Evolutionary conservation across 768 basidiomycete species (phyloP), one percentile per base, ranked within the genome.

Genomic region (Leccinum variicolor): DNA sequence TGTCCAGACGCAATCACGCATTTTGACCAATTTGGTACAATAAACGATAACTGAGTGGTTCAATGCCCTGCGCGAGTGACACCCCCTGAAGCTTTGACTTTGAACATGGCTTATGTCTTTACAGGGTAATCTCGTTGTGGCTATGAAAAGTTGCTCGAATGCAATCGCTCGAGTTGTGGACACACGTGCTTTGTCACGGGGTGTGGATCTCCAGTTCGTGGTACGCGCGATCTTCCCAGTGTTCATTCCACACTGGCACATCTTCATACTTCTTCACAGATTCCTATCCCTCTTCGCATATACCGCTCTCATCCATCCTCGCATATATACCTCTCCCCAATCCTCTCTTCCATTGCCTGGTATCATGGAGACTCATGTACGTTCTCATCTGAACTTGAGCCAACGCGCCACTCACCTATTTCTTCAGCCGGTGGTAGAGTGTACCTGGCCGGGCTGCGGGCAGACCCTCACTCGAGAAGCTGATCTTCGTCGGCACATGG

Each of bases 401-500:
- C 6, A 0, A 9, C 7, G 23, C 36, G 7, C 53, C 26, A 41
- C 54, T 64, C 10, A 65, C 43, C 6, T 23, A 3, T 48, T 8
- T 15, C 9, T 28, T 15, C 9, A 10, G 13, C 4, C 2, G 14
- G 19, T 2, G 1, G 3, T 6, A 7, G 6, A 23, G 21, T 74
- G 71, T 26, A 0, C 7, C 0, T 7, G 8, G 7, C 8, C 8
- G 8, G 14, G 50, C 6, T 73, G 73, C 52, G 31, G 33, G 0
- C 56, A 49, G 33, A 26, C 3, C 8, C 23, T 75, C 19, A 48
- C 59, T 7, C 66, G 70, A 25, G 65, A 54, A 52, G 58, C 64
- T 8, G 74, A 73, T 29, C 53, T 75, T 0, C 25, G 52, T 0
- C 62, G 74, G 6, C 73, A 75, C n/a, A 63, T 67, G 61, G 54